These are phyloP conservation scores for Fusarium sp. DNA, from an alignment of 2,329 filamentous ascomycete species.

Conservation along the genomic window DNA sequence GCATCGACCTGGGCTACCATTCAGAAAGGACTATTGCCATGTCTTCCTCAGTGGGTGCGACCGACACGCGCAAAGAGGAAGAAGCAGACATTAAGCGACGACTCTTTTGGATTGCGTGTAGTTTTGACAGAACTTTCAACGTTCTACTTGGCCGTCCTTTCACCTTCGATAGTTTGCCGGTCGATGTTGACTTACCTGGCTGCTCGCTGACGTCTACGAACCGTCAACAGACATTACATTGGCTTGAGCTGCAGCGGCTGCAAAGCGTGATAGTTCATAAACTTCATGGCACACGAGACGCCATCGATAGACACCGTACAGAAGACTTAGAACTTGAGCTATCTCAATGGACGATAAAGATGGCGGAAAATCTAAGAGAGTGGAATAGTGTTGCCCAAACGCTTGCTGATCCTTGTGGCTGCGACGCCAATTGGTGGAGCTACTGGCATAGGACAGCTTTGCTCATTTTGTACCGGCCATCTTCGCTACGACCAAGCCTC, in stretches of 20 bases:
- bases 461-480: conserved; percentile 18
- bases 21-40: conserved; percentile 4
- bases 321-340: neutral
- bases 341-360: neutral
- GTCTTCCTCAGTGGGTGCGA: neutral
- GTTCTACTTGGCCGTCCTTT: conserved; percentile 12
- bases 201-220: neutral
- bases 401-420: neutral
- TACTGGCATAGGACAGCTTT: conserved; percentile 15
- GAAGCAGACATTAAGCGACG: conserved; percentile 8
- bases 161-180: conserved; percentile 10
- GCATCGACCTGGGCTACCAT: conserved; percentile 16
- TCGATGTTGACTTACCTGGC: neutral
- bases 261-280: conserved; percentile 8
- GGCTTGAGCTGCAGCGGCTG: conserved; percentile 9
- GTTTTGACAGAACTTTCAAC: conserved; percentile 12
- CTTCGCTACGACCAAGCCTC: neutral
- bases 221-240: conserved; percentile 1
- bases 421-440: conserved; percentile 17
- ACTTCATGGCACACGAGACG: neutral
- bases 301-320: fast-evolving
- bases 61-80: fast-evolving
- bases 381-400: conserved; percentile 1
- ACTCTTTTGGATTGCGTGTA: conserved; percentile 10
- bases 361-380: neutral